These are phyloP conservation scores for Diaporthe vaccinii DNA, from an alignment of 2,329 filamentous ascomycete species.

Conservation along the genomic window DNA sequence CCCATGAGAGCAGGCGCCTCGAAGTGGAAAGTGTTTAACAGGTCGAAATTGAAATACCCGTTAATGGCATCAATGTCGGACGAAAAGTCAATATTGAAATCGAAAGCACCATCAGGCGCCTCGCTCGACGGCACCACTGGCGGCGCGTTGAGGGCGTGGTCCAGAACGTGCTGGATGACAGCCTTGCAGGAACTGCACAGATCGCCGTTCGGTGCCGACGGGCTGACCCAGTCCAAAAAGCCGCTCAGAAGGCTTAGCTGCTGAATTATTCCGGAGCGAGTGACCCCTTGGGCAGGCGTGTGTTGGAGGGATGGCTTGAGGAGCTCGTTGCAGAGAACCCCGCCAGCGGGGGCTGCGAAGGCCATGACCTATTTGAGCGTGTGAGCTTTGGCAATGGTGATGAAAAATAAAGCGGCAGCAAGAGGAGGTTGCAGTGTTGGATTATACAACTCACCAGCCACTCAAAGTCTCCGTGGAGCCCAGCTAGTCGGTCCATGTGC, in stretches of 20 bases:
- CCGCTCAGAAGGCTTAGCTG: conserved; percentile 65
- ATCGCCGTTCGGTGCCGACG: conserved; percentile 62
- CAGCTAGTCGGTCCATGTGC: conserved; percentile 59
- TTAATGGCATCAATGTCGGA: conserved; percentile 34
- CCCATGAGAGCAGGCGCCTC: not conserved
- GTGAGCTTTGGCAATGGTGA: not conserved
- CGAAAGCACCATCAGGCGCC: conserved; percentile 46
- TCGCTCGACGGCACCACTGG: conserved; percentile 43
- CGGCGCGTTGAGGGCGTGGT: conserved; percentile 60
- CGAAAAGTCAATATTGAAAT: conserved; percentile 46
- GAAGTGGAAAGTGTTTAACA: conserved; percentile 63
- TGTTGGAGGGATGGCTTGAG: conserved; percentile 56
- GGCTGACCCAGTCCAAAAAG: conserved; percentile 65
- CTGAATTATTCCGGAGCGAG: conserved; percentile 63
- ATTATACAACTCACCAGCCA: conserved; percentile 58
- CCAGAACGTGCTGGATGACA: conserved; percentile 64
- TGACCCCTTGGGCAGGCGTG: conserved; percentile 53
- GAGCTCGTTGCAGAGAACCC: conserved; percentile 65
- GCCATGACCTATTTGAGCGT: conserved; percentile 57
- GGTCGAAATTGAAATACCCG: conserved; percentile 60
- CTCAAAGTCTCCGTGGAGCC: conserved; percentile 60
- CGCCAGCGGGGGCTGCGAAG: conserved; percentile 62
- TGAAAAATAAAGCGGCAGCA: not conserved
- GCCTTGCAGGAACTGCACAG: conserved; percentile 61
- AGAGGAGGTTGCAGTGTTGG: too few relatives aligned